phyloP scores from a whole-genome alignment of 768 basidiomycete species.

The Lentinula aciculospora region DNA sequence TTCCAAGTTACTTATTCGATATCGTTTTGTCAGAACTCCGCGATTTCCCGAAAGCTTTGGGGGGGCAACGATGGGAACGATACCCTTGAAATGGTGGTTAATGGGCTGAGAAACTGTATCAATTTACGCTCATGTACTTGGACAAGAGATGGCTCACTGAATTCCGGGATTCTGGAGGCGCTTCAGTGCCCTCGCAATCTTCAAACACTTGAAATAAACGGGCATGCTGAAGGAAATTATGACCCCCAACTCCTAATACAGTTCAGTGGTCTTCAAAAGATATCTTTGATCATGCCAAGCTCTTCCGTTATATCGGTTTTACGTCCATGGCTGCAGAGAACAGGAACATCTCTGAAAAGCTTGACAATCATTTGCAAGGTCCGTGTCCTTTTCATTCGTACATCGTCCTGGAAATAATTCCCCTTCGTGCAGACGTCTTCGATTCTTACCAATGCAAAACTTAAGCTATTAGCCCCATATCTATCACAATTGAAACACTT shows the following conservation, averaged over 20 bases:
- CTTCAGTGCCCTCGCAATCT: slow-evolving; percentile 36
- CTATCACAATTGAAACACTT: slow-evolving; percentile 51
- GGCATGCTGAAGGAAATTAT: slow-evolving; percentile 48
- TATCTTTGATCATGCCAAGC: slow-evolving; percentile 76
- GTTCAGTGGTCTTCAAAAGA: slow-evolving; percentile 47
- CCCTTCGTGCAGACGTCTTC: slow-evolving; percentile 43
- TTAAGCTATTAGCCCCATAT: slow-evolving; percentile 43
- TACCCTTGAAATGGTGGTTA: slow-evolving; percentile 33
- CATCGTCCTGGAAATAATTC: not conserved
- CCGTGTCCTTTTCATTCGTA: slow-evolving; percentile 10
- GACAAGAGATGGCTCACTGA: slow-evolving; percentile 77
- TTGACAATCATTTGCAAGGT: slow-evolving; percentile 73
- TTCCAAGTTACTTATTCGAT: not conserved
- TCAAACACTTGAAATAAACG: slow-evolving; percentile 66
- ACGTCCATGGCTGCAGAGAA: slow-evolving; percentile 27
- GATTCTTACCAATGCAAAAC: slow-evolving; percentile 50
- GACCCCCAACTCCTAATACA: slow-evolving; percentile 42
- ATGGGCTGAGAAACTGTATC: slow-evolving; percentile 54
- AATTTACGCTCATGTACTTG: slow-evolving; percentile 64
- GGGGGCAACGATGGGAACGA: slow-evolving; percentile 22
- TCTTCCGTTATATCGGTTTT: slow-evolving; percentile 1
- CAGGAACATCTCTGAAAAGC: slow-evolving; percentile 32
- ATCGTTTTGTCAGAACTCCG: slow-evolving; percentile 49
- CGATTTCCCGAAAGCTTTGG: slow-evolving; percentile 59
- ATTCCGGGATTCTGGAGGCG: slow-evolving; percentile 49